Base-by-base conservation (phyloP, 2,329 filamentous ascomycete genomes). In the Clarireedia paspali region DNA sequence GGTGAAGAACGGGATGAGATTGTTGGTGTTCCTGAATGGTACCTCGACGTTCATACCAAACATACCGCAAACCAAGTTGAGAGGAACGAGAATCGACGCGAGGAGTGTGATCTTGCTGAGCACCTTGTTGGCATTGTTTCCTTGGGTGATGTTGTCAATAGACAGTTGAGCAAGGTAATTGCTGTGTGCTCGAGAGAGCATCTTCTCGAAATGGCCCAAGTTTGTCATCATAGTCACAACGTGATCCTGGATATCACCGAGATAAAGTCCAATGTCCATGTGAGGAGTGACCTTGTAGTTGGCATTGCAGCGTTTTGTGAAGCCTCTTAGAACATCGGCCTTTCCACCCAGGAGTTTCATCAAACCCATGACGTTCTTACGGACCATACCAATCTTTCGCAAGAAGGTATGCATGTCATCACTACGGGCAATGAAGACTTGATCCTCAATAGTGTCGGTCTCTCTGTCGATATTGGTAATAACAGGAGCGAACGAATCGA, bases 161-260 rank as follows among this genome's bases (percentile, higher is more conserved):
- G 88, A 92, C 60, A 97, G 83, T 69, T 96, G 94, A 1, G 94
- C 92, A 39, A 99, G 80, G 69, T 99, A 97, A 71, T 97, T 99
- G 76, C 88, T 89, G 75, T 99, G 94, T 2, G 89, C 88, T 23
- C 94, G 87, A 27, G 88, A 91, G 50, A 99, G 80, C 80, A 99
- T 96, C 78, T 97, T 97, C 71, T 99, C 94, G 64, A 96, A 96
- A 70, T 99, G 94, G 1, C 84, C 84, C 65, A 99, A 73, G 72
- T 95, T 99, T 64, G 89, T 94, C 81, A 96, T 95, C 92, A 97
- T 97, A 47, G 94, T 99, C 58, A 99, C 90, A 53, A 99, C 92
- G 80, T 99, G 94, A 73, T 99, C 94, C 72, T 99, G 94, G 62
- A 99, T 96, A 73, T 99, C 94, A 67, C 90, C 90, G 38, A 99